Percentiles rank a stretch among this genome's conserved stretches.
phyloP scores from a whole-genome alignment of 352 stramenopile species.

The Phytophthora sp. region DNA sequence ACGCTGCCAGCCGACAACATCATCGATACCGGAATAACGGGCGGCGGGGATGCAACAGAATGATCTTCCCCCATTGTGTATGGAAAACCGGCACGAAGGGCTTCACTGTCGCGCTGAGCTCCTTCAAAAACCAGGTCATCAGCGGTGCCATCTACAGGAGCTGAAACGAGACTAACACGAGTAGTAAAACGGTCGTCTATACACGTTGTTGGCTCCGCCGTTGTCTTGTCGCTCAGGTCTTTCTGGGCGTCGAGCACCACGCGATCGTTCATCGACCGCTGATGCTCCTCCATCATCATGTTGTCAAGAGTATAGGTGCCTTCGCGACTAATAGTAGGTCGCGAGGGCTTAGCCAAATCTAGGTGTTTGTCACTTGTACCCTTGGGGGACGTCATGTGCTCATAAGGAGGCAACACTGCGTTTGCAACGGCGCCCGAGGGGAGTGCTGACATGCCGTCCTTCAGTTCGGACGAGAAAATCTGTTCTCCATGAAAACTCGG shows the following conservation, averaged over 20 bases:
- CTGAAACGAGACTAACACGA: constrained; percentile 18
- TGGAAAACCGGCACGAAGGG: background rate
- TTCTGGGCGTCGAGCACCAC: constrained; percentile 18
- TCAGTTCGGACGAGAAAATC: constrained; percentile 26
- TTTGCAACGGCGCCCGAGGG: constrained; percentile 13
- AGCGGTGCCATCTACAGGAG: constrained; percentile 10
- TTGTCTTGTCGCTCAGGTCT: constrained; percentile 14
- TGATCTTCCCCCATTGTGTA: constrained; percentile 7
- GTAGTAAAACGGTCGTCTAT: constrained; percentile 33
- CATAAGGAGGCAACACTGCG: constrained; percentile 18
- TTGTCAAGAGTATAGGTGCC: constrained; percentile 26
- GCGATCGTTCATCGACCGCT: constrained; percentile 1
- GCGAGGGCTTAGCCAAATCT: constrained; percentile 8
- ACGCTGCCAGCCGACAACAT: constrained; percentile 8
- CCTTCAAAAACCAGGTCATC: constrained; percentile 27
- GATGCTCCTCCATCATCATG: constrained; percentile 18
- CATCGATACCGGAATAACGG: constrained; percentile 24
- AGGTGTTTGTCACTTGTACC: background rate
- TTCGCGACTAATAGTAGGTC: constrained; percentile 23
- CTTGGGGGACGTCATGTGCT: constrained; percentile 30
- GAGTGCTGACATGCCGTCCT: constrained; percentile 7
- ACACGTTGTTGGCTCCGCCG: constrained; percentile 4
- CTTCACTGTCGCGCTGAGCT: constrained; percentile 16
- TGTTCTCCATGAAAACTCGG: constrained; percentile 27
- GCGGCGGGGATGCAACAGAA: background rate